Percentiles rank a stretch among this genome's conserved stretches.
Conservation (phyloP, 305 asterid species). For the Fraxinus sp. region DNA sequence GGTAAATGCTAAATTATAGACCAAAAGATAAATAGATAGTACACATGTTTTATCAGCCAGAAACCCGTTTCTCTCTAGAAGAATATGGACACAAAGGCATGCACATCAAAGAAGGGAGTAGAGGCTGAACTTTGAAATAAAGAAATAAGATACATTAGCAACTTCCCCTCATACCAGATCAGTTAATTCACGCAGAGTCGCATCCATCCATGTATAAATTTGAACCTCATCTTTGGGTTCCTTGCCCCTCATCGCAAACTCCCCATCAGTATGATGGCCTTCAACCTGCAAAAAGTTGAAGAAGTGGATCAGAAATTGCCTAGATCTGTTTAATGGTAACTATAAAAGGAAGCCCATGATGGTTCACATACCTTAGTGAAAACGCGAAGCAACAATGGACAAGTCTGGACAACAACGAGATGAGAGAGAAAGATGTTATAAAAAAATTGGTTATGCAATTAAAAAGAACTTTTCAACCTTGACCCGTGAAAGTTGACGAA, state of each 20-base stretch:
- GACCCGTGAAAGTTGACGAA: background rate
- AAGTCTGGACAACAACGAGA: conserved; percentile 50
- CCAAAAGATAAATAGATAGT: background rate
- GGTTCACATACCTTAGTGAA: conserved; percentile 71
- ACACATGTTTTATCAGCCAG: background rate
- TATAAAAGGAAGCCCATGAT: background rate
- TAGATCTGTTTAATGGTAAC: background rate
- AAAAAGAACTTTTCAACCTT: background rate
- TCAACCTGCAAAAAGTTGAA: conserved; percentile 54
- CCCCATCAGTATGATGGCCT: conserved; percentile 71
- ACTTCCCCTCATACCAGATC: conserved; percentile 65
- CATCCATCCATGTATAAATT: conserved; percentile 99
- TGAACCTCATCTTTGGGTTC: conserved; percentile 99
- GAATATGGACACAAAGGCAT: background rate
- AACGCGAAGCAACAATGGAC: conserved; percentile 83
- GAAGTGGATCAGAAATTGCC: conserved; percentile 4
- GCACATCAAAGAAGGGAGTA: background rate
- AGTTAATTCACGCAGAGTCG: conserved; percentile 91
- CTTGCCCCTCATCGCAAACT: conserved; percentile 94
- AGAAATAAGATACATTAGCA: background rate
- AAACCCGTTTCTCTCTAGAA: background rate
- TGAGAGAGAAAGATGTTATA: background rate
- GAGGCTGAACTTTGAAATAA: background rate
- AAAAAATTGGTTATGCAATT: background rate
- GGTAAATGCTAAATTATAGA: background rate